Evolutionary conservation across 345 rosid species (phyloP), one percentile per base, ranked within the genome.

Genomic region (Murraya koenigii): DNA sequence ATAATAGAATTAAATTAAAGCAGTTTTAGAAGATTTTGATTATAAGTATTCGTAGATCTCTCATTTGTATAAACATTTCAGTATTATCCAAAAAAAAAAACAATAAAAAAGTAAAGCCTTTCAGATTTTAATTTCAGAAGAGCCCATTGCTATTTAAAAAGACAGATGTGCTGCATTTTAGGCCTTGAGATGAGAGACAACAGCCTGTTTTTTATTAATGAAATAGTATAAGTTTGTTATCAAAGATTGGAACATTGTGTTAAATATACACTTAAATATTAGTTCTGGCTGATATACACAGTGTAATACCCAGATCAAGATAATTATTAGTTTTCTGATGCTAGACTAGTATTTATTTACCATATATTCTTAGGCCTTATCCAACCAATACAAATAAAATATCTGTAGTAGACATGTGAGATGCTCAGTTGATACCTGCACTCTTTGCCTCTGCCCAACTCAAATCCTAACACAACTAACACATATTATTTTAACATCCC

Each of bases 361-460:
- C 71, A 79, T 74, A 66, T 72, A 44, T 44, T 77, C 64, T 74
- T 47, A 1, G 73, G 26, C 26, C 41, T 70, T 30, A 70, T 70
- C 61, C 61, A 30, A 22, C 41, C 13, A 8, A 28, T 52, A 52
- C 49, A 44, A 44, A 3, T 44, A 20, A 64, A 8, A 9, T 2
- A 36, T 17, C 9, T 13, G 23, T 22, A 13, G 60, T 19, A 23
- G 26, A 25, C 69, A 74, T n/a, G 68, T 74, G 77, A 61, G 54
- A 44, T 65, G 76, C 73, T 74, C 58, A 47, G 78, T 71, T 80
- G 77, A 44, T 69, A 44, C 66, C 78, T 49, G 25, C 66, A 23
- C 2, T 23, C 30, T 25, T 35, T 59, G 35, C 66, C 66, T 11
- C 67, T 25, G 67, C 76, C 38, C 76, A 59, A 38, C 66, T 59